Evolutionary conservation across 2,329 filamentous ascomycete genomes (phyloP).

Genomic region (Truncatella angustata): DNA sequence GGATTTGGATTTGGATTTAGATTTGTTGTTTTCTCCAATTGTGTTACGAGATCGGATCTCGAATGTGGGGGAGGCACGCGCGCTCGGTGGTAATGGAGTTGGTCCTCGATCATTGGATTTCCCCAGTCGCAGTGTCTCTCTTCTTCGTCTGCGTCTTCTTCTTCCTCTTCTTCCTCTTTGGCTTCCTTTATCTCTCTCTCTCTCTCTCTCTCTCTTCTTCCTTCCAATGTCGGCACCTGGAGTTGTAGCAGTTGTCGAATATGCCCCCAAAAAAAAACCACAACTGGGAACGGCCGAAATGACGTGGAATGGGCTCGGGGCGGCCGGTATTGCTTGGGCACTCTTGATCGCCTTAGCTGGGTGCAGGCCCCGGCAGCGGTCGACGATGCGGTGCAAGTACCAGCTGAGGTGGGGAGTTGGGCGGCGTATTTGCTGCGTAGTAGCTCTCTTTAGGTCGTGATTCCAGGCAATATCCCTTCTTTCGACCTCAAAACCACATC

Average conservation of each 20-base stretch:
- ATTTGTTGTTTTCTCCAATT: neutral
- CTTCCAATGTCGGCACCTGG: neutral
- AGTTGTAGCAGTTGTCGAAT: neutral
- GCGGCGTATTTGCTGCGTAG: neutral
- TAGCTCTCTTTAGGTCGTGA: too few species aligned
- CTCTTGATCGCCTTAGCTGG: slow-evolving; percentile 1
- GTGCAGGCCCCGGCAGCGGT: neutral
- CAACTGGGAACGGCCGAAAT: neutral
- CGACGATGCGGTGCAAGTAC: slow-evolving; percentile 4
- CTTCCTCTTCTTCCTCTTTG: neutral
- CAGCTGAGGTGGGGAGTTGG: slow-evolving; percentile 7
- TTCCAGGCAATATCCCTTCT: slow-evolving; percentile 6
- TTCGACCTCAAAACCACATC: neutral
- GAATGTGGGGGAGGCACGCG: slow-evolving; percentile 7
- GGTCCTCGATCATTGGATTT: neutral
- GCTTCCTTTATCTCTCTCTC: neutral
- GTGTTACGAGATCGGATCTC: slow-evolving; percentile 4
- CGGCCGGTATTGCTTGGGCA: slow-evolving; percentile 1
- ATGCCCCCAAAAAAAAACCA: neutral
- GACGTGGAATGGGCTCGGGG: neutral
- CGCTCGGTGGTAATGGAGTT: neutral
- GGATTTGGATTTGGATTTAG: neutral
- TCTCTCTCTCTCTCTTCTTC: neutral
- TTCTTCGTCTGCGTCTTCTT: neutral
- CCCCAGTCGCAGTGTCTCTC: neutral